These are phyloP conservation scores for Pythium phragmiticola DNA, from an alignment of 352 stramenopile species.

Conservation along the genomic window DNA sequence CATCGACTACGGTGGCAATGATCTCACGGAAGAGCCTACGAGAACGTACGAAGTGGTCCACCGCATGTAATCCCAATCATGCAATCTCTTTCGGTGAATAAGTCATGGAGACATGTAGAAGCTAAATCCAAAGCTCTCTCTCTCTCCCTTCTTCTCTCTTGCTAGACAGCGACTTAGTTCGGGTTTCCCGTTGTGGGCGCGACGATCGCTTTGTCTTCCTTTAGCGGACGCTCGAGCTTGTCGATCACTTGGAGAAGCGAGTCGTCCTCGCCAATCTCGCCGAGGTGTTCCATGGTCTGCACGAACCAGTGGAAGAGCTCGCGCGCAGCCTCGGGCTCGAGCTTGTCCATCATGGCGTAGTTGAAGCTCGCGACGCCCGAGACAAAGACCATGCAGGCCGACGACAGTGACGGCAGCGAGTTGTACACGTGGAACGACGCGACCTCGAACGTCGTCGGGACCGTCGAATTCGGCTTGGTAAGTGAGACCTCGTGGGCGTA, in stretches of 20 bases:
- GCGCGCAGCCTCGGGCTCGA: slow-evolving; percentile 32
- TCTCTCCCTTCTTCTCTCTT: not conserved
- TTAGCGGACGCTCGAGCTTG: slow-evolving; percentile 24
- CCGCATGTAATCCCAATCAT: no score
- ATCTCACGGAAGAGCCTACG: no score
- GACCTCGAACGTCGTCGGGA: slow-evolving; percentile 31
- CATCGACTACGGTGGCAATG: no score
- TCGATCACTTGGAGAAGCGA: slow-evolving; percentile 43
- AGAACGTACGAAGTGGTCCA: no score
- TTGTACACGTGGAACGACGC: slow-evolving; percentile 58
- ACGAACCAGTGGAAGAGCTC: slow-evolving; percentile 58
- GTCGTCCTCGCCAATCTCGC: slow-evolving; percentile 36
- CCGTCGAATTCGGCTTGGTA: slow-evolving; percentile 9
- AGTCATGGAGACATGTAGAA: no score
- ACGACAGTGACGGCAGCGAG: slow-evolving; percentile 50
- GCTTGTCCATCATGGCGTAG: slow-evolving; percentile 67
- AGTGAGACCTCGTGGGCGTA: slow-evolving; percentile 13
- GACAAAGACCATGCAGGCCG: slow-evolving; percentile 51
- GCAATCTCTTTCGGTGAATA: no score
- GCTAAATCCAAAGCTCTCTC: no score
- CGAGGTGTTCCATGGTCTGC: slow-evolving; percentile 46
- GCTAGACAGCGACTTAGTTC: slow-evolving; percentile 7
- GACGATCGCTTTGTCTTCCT: not conserved
- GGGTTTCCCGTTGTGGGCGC: not conserved
- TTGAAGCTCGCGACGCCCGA: slow-evolving; percentile 51